phyloP scores from a whole-genome alignment of 1,284 basidiomycete species.

The Apiotrichum porosum region DNA sequence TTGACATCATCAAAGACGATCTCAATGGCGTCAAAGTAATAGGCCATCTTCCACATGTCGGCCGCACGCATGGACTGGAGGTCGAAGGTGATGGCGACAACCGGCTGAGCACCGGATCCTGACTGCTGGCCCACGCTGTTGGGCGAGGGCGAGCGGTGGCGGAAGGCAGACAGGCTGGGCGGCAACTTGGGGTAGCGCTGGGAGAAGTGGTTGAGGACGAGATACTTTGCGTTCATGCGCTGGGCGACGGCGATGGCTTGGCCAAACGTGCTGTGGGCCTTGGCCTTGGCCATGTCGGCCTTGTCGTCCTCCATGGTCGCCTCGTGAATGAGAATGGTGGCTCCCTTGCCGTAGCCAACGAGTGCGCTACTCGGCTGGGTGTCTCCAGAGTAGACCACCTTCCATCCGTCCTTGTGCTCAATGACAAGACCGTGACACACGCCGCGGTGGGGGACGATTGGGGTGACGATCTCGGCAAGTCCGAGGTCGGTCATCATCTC shows the following conservation, averaged over 20 bases:
- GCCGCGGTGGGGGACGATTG: conserved; percentile 68
- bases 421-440: conserved; percentile 66
- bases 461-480: conserved; percentile 54
- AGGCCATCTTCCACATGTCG: conserved; percentile 73
- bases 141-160: background rate
- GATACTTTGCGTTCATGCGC: conserved; percentile 76
- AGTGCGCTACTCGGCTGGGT: conserved; percentile 72
- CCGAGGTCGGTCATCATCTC: conserved; percentile 22
- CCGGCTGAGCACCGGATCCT: conserved; percentile 31
- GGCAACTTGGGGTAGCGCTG: conserved; percentile 81
- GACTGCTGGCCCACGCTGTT: background rate
- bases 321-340: conserved; percentile 87
- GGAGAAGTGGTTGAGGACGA: conserved; percentile 91
- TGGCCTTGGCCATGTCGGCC: conserved; percentile 63
- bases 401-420: conserved; percentile 69
- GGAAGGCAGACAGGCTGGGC: background rate
- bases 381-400: conserved; percentile 80
- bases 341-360: conserved; percentile 60
- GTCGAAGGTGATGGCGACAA: conserved; percentile 75
- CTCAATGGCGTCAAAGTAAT: conserved; percentile 68
- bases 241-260: conserved; percentile 74
- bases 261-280: conserved; percentile 84
- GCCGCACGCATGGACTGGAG: conserved; percentile 65
- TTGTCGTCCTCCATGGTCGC: conserved; percentile 80
- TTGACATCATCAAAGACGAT: conserved; percentile 61